Percentiles rank a stretch among this genome's conserved stretches.
Evolutionary conservation across 1,139 yeast species (phyloP).

Genomic region (Yarrowia galli): DNA sequence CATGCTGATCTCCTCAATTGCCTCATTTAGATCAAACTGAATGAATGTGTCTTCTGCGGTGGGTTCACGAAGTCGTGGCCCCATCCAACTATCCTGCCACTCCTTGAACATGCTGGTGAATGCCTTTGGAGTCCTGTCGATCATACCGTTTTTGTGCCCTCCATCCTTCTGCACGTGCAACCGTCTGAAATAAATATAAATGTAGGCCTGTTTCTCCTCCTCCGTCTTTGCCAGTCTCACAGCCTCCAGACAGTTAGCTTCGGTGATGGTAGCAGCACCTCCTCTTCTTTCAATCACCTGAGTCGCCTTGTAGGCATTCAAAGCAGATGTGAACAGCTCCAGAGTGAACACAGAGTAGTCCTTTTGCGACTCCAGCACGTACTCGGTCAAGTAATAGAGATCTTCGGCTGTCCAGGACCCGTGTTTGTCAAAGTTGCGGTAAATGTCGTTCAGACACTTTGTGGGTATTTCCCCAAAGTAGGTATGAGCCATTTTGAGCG

Average conservation of each 20-base stretch:
- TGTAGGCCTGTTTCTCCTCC: constrained; percentile 8
- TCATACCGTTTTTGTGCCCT: not conserved
- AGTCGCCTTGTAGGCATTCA: not conserved
- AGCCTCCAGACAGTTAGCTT: constrained; percentile 32
- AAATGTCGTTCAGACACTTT: constrained; percentile 8
- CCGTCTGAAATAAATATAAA: constrained; percentile 27
- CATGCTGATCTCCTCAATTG: too few relatives aligned
- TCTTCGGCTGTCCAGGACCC: not conserved
- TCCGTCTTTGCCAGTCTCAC: constrained; percentile 3
- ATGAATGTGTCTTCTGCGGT: too few relatives aligned
- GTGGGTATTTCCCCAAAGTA: constrained; percentile 25
- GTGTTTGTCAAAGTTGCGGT: not conserved
- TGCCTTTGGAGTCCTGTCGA: not conserved
- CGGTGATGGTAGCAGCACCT: not conserved
- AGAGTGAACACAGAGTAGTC: not conserved
- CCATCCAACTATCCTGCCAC: not conserved
- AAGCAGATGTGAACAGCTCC: constrained; percentile 11
- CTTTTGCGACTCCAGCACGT: not conserved
- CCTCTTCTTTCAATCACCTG: not conserved
- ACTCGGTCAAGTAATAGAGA: not conserved
- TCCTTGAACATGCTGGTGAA: too few relatives aligned
- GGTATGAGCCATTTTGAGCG: not conserved
- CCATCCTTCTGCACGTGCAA: not conserved
- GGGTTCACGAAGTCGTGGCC: too few relatives aligned
- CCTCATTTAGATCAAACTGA: too few relatives aligned